phyloP scores from a whole-genome alignment of 2,329 filamentous ascomycete genomes.

The Talaromyces marneffei region DNA sequence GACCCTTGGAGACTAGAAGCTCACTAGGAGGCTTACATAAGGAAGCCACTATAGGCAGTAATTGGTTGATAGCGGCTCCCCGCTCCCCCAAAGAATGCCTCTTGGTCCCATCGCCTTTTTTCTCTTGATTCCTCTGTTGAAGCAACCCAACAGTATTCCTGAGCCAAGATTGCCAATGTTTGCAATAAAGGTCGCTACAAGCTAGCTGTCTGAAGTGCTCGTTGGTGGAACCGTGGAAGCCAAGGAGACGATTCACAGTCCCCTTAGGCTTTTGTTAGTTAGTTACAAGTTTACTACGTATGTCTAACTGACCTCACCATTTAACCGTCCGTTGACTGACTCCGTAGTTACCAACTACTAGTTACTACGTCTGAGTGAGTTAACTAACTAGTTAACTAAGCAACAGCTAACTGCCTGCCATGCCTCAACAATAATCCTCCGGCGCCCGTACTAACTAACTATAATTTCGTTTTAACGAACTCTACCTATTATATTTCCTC shows the following conservation, averaged over 20 bases:
- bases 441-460: not conserved
- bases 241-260: not conserved
- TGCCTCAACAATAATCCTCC: not conserved
- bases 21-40: not conserved
- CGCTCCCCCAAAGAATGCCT: constrained; percentile 1
- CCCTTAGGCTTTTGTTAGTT: not conserved
- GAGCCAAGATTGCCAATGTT: not conserved
- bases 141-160: not conserved
- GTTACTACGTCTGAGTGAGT: not conserved
- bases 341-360: not conserved
- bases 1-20: not conserved
- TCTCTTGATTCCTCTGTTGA: not conserved
- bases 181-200: not conserved
- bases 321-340: not conserved
- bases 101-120: not conserved
- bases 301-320: not conserved
- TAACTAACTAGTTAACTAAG: not conserved
- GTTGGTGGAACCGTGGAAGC: not conserved
- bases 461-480: not conserved
- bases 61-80: constrained; percentile 1
- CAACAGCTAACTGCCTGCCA: not conserved
- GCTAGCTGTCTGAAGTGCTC: not conserved
- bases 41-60: not conserved
- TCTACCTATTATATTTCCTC: not conserved
- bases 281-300: not conserved